Conservation (phyloP, 257 asterid genomes). For the Fraxinus quadrangulata region DNA sequence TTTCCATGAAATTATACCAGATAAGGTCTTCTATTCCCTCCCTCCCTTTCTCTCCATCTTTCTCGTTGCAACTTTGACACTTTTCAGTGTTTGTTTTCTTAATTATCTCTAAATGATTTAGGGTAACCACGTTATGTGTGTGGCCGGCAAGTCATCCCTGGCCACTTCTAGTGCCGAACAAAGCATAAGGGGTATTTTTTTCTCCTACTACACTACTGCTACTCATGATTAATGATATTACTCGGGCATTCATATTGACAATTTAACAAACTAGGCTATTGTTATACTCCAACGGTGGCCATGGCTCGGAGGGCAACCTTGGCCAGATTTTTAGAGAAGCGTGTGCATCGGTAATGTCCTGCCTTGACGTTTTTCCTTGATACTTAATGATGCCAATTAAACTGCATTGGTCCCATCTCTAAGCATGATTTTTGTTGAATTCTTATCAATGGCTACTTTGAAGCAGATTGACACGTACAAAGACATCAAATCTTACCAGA, state of each 20-base stretch:
- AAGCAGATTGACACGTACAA: conserved; percentile 33
- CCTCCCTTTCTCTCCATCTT: neutral
- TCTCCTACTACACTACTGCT: neutral
- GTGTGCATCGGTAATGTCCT: conserved; percentile 41
- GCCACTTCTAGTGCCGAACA: conserved; percentile 18
- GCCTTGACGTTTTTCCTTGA: neutral
- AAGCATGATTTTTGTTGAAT: neutral
- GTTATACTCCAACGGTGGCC: conserved; percentile 46
- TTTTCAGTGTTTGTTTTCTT: neutral
- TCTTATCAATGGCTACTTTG: neutral
- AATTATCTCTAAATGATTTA: conserved; percentile 4
- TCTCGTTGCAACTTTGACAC: neutral
- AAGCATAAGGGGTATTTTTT: conserved; percentile 24
- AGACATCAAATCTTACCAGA: conserved; percentile 25
- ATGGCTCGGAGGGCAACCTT: conserved; percentile 65
- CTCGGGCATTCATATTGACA: neutral
- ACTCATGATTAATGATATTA: neutral
- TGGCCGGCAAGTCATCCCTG: conserved; percentile 21
- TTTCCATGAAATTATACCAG: conserved; percentile 24
- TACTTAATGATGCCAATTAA: neutral
- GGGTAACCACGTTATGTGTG: conserved; percentile 26
- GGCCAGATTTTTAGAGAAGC: conserved; percentile 64
- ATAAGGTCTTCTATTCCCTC: conserved; percentile 27
- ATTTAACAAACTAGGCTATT: conserved; percentile 9
- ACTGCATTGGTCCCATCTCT: neutral